These are phyloP conservation scores for Erodium texanum DNA, from an alignment of 441 rosid species.

Conservation along the genomic window DNA sequence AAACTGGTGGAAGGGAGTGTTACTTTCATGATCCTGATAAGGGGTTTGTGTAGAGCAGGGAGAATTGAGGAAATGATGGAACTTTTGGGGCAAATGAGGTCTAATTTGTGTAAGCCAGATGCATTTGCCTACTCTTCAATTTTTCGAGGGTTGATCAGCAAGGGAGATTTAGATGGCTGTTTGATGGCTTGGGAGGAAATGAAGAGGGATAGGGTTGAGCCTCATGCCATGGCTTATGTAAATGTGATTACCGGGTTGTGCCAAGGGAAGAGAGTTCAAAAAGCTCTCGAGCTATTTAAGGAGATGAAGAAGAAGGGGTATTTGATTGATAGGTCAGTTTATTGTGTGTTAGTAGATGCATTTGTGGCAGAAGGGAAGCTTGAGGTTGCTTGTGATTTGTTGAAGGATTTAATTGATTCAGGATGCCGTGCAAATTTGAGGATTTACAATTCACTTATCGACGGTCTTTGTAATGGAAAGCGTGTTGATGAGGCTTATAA, in stretches of 20 bases:
- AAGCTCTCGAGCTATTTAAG: constrained; percentile 53
- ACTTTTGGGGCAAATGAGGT: constrained; percentile 61
- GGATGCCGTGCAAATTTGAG: constrained; percentile 80
- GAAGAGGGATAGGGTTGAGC: constrained; percentile 54
- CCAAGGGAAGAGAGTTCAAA: constrained; percentile 46
- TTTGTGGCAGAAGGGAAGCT: constrained; percentile 57
- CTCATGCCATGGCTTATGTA: constrained; percentile 79
- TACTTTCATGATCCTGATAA: constrained; percentile 66
- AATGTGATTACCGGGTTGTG: constrained; percentile 63
- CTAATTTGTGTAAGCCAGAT: constrained; percentile 62
- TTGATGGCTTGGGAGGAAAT: constrained; percentile 76
- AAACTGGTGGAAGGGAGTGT: constrained; percentile 69
- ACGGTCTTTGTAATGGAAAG: constrained; percentile 56
- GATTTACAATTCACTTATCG: constrained; percentile 69
- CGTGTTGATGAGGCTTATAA: constrained; percentile 63
- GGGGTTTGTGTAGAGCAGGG: constrained; percentile 69
- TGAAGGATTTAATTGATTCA: constrained; percentile 72
- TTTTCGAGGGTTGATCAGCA: constrained; percentile 45
- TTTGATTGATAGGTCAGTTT: constrained; percentile 65
- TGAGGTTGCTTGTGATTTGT: constrained; percentile 56
- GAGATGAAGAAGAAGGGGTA: constrained; percentile 65
- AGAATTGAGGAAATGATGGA: constrained; percentile 49
- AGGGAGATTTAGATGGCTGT: constrained; percentile 61
- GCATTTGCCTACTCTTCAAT: constrained; percentile 83
- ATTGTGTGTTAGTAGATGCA: constrained; percentile 54